These are phyloP conservation scores for Hypoxylon lienhwacheense DNA, from an alignment of 495 filamentous ascomycete species.

Conservation along the genomic window DNA sequence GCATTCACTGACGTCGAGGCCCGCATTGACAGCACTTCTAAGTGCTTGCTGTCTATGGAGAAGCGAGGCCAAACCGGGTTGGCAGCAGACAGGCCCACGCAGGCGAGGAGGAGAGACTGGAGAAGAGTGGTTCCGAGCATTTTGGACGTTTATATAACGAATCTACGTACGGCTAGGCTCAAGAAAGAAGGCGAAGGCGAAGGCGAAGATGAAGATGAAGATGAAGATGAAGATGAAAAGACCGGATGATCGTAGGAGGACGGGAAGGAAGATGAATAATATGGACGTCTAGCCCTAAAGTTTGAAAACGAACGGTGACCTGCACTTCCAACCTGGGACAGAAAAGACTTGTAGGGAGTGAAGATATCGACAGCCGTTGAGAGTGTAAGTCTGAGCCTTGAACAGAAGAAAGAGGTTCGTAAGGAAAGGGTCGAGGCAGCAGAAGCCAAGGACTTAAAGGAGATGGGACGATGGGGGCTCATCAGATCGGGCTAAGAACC, in stretches of 20 bases:
- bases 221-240: background rate
- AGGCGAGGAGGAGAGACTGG: conserved; percentile 22
- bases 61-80: conserved; percentile 35
- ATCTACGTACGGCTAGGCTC: conserved; percentile 2
- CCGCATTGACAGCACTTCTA: conserved; percentile 43
- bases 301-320: conserved; percentile 25
- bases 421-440: background rate
- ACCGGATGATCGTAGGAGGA: conserved; percentile 1
- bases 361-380: conserved; percentile 2
- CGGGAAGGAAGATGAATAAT: conserved; percentile 9
- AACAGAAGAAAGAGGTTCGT: background rate
- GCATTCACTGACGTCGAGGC: conserved; percentile 40
- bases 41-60: conserved; percentile 33
- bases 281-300: conserved; percentile 34
- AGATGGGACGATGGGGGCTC: conserved; percentile 16
- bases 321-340: conserved; percentile 21
- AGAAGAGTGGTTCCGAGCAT: conserved; percentile 29
- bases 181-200: background rate
- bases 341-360: conserved; percentile 10
- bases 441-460: conserved; percentile 5
- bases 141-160: conserved; percentile 9
- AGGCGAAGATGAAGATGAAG: background rate
- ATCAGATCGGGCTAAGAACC: background rate
- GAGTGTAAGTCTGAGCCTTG: background rate
- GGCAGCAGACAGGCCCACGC: conserved; percentile 18